Evolutionary conservation across 225 moss, liverwort and hornwort species (phyloP), one percentile per base, ranked within the genome.

Genomic region (Marchantia polymorpha): DNA sequence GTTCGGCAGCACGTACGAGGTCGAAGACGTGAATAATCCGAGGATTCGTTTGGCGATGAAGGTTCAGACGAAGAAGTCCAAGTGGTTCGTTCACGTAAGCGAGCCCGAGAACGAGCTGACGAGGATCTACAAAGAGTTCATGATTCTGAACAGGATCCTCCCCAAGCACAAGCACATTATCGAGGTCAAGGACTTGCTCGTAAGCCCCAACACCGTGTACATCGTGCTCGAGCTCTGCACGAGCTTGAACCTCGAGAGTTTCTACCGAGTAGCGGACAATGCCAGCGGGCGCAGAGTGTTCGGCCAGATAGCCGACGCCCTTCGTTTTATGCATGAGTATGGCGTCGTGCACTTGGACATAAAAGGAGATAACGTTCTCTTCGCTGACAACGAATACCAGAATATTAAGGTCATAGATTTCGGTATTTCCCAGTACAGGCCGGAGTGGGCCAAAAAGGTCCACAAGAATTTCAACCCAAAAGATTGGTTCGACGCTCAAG

Each of bases 381-480:
- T 77, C 49, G 15, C 12, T 12, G 64, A 77, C 51, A 6, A 17
- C 39, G 16, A 39, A 0, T 65, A 23, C 77, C 16, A 1, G 77
- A 46, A 65, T 12, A 22, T 47, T 25, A 77, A 77, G n/a, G 48
- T 77, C 46, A 65, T 77, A 65, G 77, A 64, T 52, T 77, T 77
- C 46, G 65, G 77, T 12, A 0, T 1, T 0, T 19, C 77, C 19
- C 11, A 19, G 3, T 77, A 15, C 10, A 64, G 48, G 11, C 25
- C 77, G 5, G 58, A 59, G 12, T 9, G 12, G 56, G 75, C 52
- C 12, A 16, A 46, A 39, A 26, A 64, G 25, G 31, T 9, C 19
- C 19, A 60, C 14, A 7, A 12, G 15, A 39, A 19, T 1, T 77
- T 77, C 25, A 49, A 77, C 0, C 23, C 20, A 8, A 63, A 6